Evolutionary conservation across 1,139 yeast genomes (phyloP), one percentile per base, ranked within the genome.

Genomic region (Geotrichum australiense): DNA sequence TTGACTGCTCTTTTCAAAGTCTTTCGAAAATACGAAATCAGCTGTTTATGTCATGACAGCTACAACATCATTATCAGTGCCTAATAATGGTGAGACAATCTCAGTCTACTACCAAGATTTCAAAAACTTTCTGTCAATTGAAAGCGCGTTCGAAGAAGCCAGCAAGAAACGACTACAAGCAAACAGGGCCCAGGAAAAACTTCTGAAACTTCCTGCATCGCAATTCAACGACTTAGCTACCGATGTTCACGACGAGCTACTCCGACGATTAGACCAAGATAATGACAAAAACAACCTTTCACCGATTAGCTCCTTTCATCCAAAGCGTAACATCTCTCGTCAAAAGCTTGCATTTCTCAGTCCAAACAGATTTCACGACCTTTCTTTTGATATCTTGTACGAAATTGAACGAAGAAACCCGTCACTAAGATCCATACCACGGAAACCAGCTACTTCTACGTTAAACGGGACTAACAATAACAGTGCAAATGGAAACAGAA

Each of bases 241-340:
- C 1, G 97, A 91, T 59, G 96, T 89, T n/a, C 83, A 80, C 60
- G 97, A 89, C 62, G 98, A 89, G 63, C 68, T 89, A 47, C 75
- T 76, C 54, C 73, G 98, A 54, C 70, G 96, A 49, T 72, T 71
- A 39, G 78, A 71, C 10, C n/a, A 15, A 14, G 15, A 8, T 2
- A 14, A 23, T 33, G 76, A 75, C 53, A 78, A 83, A 3, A 80
- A 76, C 47, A 77, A 73, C 56, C 66, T 85, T 47, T 69, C 78
- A 39, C 89, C 94, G 3, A 75, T 74, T 57, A 70, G 76, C 12
- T 66, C 72, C 3, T 86, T 86, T 64, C 98, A 93, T 59, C 93
- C 94, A 26, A 89, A 87, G 58, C 74, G 98, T 56, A 93, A 93
- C 61, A 94, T 87, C 62, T 98, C 98, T 2, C 74, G 99, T 53